Evolutionary conservation across 2,329 filamentous ascomycete genomes (phyloP).

Genomic region (Clonostachys byssicola): DNA sequence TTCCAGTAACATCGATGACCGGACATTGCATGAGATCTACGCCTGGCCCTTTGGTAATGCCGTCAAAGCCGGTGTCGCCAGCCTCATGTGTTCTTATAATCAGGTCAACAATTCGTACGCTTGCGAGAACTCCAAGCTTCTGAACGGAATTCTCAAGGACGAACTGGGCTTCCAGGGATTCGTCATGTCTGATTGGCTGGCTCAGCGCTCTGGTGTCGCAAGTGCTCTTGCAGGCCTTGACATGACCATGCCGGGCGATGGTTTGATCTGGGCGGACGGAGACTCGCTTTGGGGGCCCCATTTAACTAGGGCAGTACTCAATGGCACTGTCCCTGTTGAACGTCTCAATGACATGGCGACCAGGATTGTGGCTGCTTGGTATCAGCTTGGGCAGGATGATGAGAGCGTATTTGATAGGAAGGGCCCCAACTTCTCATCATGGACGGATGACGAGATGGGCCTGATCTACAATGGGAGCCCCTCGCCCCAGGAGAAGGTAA

Average conservation of each 20-base stretch:
- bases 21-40: slow-evolving; percentile 66
- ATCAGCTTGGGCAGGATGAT: slow-evolving; percentile 74
- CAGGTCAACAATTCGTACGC: slow-evolving; percentile 60
- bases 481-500: slow-evolving; percentile 24
- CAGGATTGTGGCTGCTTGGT: slow-evolving; percentile 85
- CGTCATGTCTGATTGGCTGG: slow-evolving; percentile 65
- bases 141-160: slow-evolving; percentile 66
- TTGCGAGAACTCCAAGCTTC: slow-evolving; percentile 60
- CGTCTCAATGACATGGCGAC: slow-evolving; percentile 86
- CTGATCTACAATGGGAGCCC: slow-evolving; percentile 48
- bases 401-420: slow-evolving; percentile 56
- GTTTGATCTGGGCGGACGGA: slow-evolving; percentile 62
- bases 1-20: slow-evolving; percentile 71
- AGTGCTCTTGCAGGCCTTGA: slow-evolving; percentile 58
- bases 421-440: slow-evolving; percentile 75
- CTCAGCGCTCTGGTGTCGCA: slow-evolving; percentile 51
- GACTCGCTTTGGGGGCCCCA: slow-evolving; percentile 77
- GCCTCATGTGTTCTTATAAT: slow-evolving; percentile 79
- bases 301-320: slow-evolving; percentile 73
- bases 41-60: slow-evolving; percentile 76
- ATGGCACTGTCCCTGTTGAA: slow-evolving; percentile 75
- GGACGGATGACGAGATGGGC: slow-evolving; percentile 56
- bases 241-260: slow-evolving; percentile 68
- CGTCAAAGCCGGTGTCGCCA: slow-evolving; percentile 69
- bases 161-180: slow-evolving; percentile 68